Conservation (phyloP, 345 rosid genomes). For the Linum tenue region DNA sequence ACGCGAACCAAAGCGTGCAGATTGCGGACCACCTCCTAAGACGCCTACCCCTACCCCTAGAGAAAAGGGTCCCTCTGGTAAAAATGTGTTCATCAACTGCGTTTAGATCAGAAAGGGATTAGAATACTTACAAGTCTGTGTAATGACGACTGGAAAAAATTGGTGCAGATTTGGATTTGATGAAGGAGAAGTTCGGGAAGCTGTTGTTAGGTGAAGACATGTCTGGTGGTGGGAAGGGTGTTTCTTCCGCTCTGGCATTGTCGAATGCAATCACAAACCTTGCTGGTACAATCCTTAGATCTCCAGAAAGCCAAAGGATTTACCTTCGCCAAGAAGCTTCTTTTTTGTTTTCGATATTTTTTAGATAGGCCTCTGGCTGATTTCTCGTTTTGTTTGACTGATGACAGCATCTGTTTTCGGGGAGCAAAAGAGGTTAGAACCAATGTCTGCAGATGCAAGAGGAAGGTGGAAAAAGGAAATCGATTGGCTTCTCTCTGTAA, state of each 20-base stretch:
- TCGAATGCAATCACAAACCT: conserved; percentile 69
- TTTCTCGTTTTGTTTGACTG: neutral
- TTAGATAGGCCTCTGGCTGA: too few species aligned
- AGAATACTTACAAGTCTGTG: neutral
- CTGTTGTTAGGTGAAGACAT: conserved; percentile 68
- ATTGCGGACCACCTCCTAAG: neutral
- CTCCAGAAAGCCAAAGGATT: neutral
- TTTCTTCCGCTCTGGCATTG: conserved; percentile 62
- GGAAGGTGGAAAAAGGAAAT: conserved; percentile 82
- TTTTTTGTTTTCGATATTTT: neutral
- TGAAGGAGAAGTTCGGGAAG: conserved; percentile 64
- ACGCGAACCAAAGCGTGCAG: neutral
- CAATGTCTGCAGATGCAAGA: conserved; percentile 67
- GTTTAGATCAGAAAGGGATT: too few species aligned
- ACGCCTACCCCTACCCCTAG: conserved; percentile 17
- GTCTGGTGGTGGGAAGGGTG: conserved; percentile 80
- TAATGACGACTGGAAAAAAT: neutral
- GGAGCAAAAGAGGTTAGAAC: conserved; percentile 61
- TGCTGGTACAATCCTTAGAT: conserved; percentile 32
- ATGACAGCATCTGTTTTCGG: conserved; percentile 77
- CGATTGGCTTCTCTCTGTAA: conserved; percentile 74
- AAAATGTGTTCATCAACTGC: neutral
- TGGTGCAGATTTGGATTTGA: conserved; percentile 40
- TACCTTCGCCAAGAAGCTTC: neutral
- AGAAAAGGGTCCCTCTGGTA: conserved; percentile 37